Conservation (phyloP, 371 early-diverging fungal species). For the Massospora cicadina region DNA sequence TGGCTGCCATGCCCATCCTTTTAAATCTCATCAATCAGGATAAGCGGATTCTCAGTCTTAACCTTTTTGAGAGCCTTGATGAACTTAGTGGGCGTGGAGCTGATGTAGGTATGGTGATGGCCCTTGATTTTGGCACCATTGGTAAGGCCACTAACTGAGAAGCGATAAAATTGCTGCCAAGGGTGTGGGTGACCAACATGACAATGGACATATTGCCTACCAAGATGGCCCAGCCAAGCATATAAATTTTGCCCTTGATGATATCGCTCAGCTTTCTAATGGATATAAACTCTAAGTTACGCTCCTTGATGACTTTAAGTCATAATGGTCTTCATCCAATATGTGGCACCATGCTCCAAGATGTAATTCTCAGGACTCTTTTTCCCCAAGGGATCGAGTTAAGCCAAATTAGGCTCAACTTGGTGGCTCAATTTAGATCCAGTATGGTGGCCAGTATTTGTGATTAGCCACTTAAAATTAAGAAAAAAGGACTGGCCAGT, state of each 20-base stretch:
- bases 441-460: too few relatives aligned
- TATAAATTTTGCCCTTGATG: conserved; percentile 90
- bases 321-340: conserved; percentile 95
- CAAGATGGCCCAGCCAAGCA: conserved; percentile 91
- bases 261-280: conserved; percentile 88
- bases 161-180: conserved; percentile 89
- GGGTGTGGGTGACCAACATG: conserved; percentile 85
- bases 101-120: conserved; percentile 93
- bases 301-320: conserved; percentile 96
- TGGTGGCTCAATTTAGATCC: too few relatives aligned
- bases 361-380: conserved; percentile 77
- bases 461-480: too few relatives aligned
- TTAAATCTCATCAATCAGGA: conserved; percentile 95
- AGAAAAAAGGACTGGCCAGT: too few relatives aligned
- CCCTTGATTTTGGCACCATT: conserved; percentile 98
- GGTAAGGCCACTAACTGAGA: conserved; percentile 89
- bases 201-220: conserved; percentile 96
- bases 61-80: conserved; percentile 94
- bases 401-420: conserved; percentile 90
- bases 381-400: conserved; percentile 94
- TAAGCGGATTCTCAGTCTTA: conserved; percentile 89
- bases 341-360: conserved; percentile 59
- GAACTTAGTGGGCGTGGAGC: conserved; percentile 98
- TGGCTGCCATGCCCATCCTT: conserved; percentile 92
- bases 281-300: conserved; percentile 94